phyloP scores from a whole-genome alignment of 164 flowering plant species.

The Macadamia tetraphylla region DNA sequence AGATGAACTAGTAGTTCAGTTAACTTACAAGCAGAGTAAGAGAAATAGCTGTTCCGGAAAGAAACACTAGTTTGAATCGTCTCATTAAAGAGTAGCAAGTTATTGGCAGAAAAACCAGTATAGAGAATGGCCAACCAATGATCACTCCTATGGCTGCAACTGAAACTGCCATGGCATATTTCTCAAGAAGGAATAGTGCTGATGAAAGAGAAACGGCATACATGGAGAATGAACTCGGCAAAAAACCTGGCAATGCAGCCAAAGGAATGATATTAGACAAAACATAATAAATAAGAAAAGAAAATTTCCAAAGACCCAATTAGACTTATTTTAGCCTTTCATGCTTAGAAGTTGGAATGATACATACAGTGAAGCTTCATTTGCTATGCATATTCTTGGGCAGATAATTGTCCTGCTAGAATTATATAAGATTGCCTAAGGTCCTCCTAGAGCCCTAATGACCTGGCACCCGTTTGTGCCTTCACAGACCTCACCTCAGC shows the following conservation, averaged over 20 bases:
- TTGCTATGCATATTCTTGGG: too few species aligned
- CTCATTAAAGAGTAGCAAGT: conserved; percentile 54
- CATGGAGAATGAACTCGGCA: conserved; percentile 99
- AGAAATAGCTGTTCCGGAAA: conserved; percentile 64
- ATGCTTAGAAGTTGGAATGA: too few species aligned
- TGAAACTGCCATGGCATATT: conserved; percentile 70
- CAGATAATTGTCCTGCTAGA: too few species aligned
- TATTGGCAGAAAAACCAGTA: conserved; percentile 78
- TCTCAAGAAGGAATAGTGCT: conserved; percentile 74
- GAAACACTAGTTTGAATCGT: conserved; percentile 61
- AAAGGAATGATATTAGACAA: conserved; percentile 10
- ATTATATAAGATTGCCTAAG: too few species aligned
- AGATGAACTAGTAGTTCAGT: not conserved
- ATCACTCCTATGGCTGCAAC: conserved; percentile 80
- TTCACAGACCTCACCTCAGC: too few species aligned
- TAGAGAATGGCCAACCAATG: conserved; percentile 98
- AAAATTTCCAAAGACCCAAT: too few species aligned
- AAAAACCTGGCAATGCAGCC: conserved; percentile 55
- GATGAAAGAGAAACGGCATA: conserved; percentile 88
- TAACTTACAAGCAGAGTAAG: conserved; percentile 61
- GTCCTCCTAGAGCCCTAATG: too few species aligned
- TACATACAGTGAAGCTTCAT: too few species aligned
- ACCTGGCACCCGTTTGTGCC: too few species aligned
- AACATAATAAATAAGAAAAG: not conserved
- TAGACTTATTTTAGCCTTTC: too few species aligned